Evolutionary conservation across 163 green algal genomes (phyloP).

Genomic region (Scenedesmus sp.): DNA sequence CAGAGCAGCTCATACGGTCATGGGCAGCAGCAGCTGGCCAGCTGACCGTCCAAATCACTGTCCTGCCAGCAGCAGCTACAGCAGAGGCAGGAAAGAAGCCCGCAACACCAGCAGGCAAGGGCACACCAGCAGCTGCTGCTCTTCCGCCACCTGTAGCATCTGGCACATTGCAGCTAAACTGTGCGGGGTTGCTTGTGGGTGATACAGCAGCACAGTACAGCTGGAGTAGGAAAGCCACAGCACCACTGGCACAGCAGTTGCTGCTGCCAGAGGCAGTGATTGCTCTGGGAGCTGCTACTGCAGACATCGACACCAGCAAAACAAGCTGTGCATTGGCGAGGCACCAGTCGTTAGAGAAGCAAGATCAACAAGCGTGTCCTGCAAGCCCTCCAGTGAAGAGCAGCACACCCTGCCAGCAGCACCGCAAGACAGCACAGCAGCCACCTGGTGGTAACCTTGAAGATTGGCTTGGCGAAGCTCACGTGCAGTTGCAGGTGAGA

Average conservation of each 20-base stretch:
- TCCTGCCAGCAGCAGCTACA: background rate
- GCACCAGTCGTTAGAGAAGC: background rate
- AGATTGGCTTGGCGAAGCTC: slow-evolving; percentile 51
- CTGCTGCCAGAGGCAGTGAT: background rate
- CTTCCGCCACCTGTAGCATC: slow-evolving; percentile 13
- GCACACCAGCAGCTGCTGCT: slow-evolving; percentile 39
- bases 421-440: background rate
- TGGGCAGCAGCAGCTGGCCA: slow-evolving; percentile 44
- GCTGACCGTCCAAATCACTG: slow-evolving; percentile 11
- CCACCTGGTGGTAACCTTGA: slow-evolving; percentile 2
- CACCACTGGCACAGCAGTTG: background rate
- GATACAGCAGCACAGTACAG: slow-evolving; percentile 50
- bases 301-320: background rate
- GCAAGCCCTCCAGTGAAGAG: background rate
- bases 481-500: slow-evolving; percentile 47
- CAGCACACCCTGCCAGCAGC: background rate
- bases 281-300: background rate
- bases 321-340: background rate
- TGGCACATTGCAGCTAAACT: slow-evolving; percentile 58
- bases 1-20: slow-evolving; percentile 21
- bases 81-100: slow-evolving; percentile 22
- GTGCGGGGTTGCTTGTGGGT: slow-evolving; percentile 65
- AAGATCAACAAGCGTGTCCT: background rate
- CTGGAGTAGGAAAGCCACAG: background rate
- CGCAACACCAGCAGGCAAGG: background rate